Evolutionary conservation across 352 stramenopile species (phyloP).

Genomic region (Globisporangium megalacanthum): DNA sequence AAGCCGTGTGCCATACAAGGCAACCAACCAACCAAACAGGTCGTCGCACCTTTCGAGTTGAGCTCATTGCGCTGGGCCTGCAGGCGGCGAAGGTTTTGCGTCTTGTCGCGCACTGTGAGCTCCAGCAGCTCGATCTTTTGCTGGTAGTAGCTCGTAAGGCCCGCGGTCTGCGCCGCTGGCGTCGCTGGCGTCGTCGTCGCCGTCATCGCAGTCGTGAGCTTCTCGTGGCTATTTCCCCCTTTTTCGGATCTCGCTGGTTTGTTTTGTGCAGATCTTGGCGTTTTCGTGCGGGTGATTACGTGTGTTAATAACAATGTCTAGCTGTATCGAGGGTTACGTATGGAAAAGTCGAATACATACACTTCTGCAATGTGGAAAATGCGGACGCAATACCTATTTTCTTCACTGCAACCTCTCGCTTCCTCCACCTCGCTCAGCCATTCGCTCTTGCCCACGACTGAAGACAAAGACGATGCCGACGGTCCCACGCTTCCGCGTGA

Average conservation of each 20-base stretch:
- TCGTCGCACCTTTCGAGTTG: conserved; percentile 93
- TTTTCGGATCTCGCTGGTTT: conserved; percentile 3
- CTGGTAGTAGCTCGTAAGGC: conserved; percentile 90
- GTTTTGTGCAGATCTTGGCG: too few species aligned
- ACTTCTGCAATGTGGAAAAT: too few species aligned
- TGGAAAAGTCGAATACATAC: too few species aligned
- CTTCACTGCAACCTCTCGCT: too few species aligned
- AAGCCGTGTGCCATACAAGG: neutral
- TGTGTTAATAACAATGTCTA: too few species aligned
- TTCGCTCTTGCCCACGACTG: neutral
- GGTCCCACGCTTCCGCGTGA: conserved; percentile 78
- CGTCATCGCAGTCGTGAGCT: conserved; percentile 37
- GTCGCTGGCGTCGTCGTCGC: conserved; percentile 32
- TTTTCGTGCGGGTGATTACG: too few species aligned
- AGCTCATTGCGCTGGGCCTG: conserved; percentile 99
- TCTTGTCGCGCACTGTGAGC: conserved; percentile 92
- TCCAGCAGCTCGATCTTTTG: conserved; percentile 95
- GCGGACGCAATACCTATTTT: too few species aligned
- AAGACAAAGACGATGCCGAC: conserved; percentile 43
- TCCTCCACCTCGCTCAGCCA: too few species aligned
- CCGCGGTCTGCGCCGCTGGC: conserved; percentile 24
- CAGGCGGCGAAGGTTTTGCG: conserved; percentile 95
- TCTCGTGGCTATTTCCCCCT: conserved; percentile 5
- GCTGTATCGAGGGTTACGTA: too few species aligned
- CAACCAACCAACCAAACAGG: neutral